Conservation (phyloP, 1,284 basidiomycete genomes). For the Golubevia pallescens region DNA sequence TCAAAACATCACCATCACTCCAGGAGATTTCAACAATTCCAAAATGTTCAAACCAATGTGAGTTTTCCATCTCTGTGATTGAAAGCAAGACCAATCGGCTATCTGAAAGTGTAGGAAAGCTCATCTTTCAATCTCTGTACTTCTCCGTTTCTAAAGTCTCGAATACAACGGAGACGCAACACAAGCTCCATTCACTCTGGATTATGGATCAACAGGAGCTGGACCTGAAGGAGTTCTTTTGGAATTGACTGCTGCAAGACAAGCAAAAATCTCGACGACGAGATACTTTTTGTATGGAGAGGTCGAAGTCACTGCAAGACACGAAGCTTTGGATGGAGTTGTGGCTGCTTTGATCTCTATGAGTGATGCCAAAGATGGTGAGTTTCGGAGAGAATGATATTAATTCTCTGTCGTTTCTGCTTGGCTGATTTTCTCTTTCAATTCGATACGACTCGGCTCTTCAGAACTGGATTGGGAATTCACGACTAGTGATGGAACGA, state of each 20-base stretch:
- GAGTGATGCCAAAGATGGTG: constrained; percentile 40
- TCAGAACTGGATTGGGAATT: constrained; percentile 28
- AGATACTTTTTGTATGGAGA: constrained; percentile 52
- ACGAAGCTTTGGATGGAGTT: constrained; percentile 36
- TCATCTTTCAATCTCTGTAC: neutral
- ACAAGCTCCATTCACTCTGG: constrained; percentile 39
- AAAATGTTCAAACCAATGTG: constrained; percentile 38
- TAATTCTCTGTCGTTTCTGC: neutral
- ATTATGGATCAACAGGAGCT: constrained; percentile 38
- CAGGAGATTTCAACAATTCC: constrained; percentile 33
- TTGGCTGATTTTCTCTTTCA: neutral
- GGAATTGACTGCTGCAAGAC: constrained; percentile 28
- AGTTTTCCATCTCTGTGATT: neutral
- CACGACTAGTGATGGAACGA: constrained; percentile 20
- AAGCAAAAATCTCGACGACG: constrained; percentile 48
- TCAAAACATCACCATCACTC: constrained; percentile 26
- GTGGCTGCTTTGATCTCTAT: constrained; percentile 48
- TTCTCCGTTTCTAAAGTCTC: constrained; percentile 9
- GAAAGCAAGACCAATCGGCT: neutral
- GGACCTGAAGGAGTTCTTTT: constrained; percentile 51
- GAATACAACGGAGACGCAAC: constrained; percentile 43
- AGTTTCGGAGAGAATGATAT: constrained; percentile 15
- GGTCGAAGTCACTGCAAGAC: constrained; percentile 36
- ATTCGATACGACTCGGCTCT: neutral
- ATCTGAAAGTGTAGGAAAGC: neutral